A percentile compares a stretch with the other conserved stretches of the same genome.
Conservation (phyloP, 1,284 basidiomycete species). For the Leccinum fallax region DNA sequence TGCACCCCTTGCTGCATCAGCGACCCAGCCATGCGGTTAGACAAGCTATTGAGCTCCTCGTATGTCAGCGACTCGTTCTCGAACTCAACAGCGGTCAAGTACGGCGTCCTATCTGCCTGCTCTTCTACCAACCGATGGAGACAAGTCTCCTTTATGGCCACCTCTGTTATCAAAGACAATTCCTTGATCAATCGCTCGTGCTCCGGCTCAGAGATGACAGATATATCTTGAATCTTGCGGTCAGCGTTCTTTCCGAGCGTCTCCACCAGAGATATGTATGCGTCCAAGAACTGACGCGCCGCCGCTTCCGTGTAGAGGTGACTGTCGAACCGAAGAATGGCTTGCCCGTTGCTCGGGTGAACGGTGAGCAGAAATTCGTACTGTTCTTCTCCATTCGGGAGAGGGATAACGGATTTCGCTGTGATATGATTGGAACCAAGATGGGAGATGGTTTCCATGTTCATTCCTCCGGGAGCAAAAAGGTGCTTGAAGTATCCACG, state of each 20-base stretch:
- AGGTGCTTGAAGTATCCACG: conserved; percentile 36
- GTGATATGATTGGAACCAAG: conserved; percentile 21
- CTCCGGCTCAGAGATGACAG: conserved; percentile 26
- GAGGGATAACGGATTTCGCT: conserved; percentile 18
- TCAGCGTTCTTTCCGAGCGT: conserved; percentile 22
- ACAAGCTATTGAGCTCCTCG: conserved; percentile 24
- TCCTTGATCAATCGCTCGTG: conserved; percentile 30
- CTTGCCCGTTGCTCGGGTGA: conserved; percentile 25
- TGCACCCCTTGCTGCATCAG: conserved; percentile 28
- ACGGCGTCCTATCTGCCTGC: conserved; percentile 25
- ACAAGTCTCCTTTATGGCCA: conserved; percentile 18
- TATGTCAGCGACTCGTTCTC: conserved; percentile 31
- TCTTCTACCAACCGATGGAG: conserved; percentile 31
- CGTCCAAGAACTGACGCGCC: conserved; percentile 34
- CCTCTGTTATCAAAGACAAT: conserved; percentile 22
- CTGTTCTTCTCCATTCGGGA: conserved; percentile 34
- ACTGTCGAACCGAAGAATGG: conserved; percentile 33
- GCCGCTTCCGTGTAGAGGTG: conserved; percentile 30
- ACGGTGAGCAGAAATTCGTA: conserved; percentile 35
- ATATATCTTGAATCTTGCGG: conserved; percentile 29
- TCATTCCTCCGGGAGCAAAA: conserved; percentile 32
- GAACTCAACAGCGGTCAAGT: conserved; percentile 28
- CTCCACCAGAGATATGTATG: conserved; percentile 31
- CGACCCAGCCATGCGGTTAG: conserved; percentile 31
- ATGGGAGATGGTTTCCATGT: conserved; percentile 20